phyloP scores from a whole-genome alignment of 345 rosid genomes.

The Populus davidiana region DNA sequence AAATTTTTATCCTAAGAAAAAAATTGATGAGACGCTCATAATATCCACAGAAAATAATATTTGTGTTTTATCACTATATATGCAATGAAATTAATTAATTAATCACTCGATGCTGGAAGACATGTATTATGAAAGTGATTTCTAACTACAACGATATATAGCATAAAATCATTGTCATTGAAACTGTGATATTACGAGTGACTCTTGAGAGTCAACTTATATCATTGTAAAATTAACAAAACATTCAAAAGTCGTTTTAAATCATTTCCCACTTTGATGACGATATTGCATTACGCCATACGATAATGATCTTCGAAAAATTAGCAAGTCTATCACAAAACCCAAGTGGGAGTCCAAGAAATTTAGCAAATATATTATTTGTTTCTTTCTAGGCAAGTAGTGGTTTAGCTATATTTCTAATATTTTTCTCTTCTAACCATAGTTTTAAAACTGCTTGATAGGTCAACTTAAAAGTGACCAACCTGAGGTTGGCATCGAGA shows the following conservation, averaged over 20 bases:
- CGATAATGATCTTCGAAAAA: not conserved
- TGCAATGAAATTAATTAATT: no score
- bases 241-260: not conserved
- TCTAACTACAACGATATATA: no score
- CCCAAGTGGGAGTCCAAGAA: not conserved
- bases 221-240: not conserved
- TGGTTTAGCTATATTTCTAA: no score
- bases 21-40: no score
- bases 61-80: no score
- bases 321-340: not conserved
- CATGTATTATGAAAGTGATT: no score
- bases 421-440: rapidly evolving
- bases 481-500: rapidly evolving
- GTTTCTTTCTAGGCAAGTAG: no score
- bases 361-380: no score
- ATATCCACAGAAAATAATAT: no score
- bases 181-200: not conserved
- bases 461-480: rapidly evolving
- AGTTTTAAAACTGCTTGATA: no score
- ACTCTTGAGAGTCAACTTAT: not conserved
- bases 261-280: not conserved
- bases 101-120: not conserved
- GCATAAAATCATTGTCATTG: not conserved
- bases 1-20: no score
- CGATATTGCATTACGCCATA: not conserved